Conservation (phyloP, 345 rosid species). For the Adansonia digitata region DNA sequence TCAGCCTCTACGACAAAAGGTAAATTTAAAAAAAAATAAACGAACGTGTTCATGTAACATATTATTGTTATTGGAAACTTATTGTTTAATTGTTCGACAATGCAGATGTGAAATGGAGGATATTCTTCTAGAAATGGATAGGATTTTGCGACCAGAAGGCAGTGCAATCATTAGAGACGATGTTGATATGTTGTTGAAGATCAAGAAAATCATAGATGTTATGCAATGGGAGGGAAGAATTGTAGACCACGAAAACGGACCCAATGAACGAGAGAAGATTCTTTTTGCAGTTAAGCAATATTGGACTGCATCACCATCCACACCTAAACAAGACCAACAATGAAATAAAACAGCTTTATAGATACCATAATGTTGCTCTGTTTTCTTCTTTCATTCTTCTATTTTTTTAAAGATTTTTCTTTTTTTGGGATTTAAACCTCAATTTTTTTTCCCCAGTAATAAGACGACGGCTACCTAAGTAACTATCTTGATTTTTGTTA, state of each 20-base stretch:
- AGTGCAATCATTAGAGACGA: conserved; percentile 85
- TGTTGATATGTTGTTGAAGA: conserved; percentile 56
- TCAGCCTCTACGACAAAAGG: conserved; percentile 63
- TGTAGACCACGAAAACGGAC: conserved; percentile 72
- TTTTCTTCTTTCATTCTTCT: neutral
- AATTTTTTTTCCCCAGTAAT: neutral
- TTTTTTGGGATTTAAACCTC: no score
- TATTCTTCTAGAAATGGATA: conserved; percentile 81
- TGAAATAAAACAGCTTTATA: neutral
- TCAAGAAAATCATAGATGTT: conserved; percentile 50
- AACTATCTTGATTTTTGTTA: neutral
- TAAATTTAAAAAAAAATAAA: conserved; percentile 5
- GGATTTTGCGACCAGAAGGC: conserved; percentile 82
- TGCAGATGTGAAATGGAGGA: conserved; percentile 70
- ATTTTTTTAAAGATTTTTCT: neutral
- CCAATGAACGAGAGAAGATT: conserved; percentile 69
- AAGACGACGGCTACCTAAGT: neutral
- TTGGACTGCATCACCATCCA: conserved; percentile 52
- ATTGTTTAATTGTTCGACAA: neutral
- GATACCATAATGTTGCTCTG: neutral
- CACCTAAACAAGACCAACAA: conserved; percentile 9
- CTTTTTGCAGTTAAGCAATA: conserved; percentile 71
- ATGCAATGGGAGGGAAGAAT: conserved; percentile 83
- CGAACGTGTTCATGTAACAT: neutral
- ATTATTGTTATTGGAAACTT: no score